These are phyloP conservation scores for Hypoxylon fragiforme DNA, from an alignment of 495 filamentous ascomycete species.

Conservation along the genomic window DNA sequence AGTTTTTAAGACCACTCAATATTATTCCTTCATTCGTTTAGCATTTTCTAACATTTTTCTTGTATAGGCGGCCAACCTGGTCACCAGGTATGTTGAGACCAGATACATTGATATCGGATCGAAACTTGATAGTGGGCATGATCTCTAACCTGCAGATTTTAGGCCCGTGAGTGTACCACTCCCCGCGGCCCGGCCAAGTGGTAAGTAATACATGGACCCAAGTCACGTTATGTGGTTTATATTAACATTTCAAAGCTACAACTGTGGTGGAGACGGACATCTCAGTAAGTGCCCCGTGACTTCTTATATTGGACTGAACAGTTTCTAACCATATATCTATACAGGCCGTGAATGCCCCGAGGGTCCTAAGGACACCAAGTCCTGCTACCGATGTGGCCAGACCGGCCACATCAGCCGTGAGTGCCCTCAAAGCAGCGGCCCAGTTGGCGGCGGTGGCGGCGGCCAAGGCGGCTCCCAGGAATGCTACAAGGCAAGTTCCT, in stretches of 20 bases:
- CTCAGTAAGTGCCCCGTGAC: conserved; percentile 64
- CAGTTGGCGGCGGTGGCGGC: conserved; percentile 34
- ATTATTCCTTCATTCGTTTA: conserved; percentile 32
- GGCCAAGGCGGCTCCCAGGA: conserved; percentile 54
- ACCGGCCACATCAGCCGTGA: conserved; percentile 93
- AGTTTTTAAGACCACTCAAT: conserved; percentile 10
- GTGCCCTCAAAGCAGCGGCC: conserved; percentile 63
- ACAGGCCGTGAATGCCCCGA: conserved; percentile 88
- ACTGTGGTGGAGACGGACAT: conserved; percentile 74
- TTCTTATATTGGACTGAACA: background rate
- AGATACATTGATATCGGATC: background rate
- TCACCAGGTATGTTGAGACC: conserved; percentile 50
- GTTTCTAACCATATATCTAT: conserved; percentile 12
- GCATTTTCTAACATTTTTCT: conserved; percentile 48
- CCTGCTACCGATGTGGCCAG: conserved; percentile 91
- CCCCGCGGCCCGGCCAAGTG: conserved; percentile 90
- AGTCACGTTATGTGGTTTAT: background rate
- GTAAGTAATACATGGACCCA: conserved; percentile 49
- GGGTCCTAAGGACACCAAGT: conserved; percentile 83
- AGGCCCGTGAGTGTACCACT: conserved; percentile 95
- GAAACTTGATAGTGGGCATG: background rate
- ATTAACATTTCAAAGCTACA: conserved; percentile 42
- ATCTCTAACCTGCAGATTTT: conserved; percentile 22
- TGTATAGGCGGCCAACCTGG: conserved; percentile 51
- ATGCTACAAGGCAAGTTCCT: conserved; percentile 86